Base-by-base conservation (phyloP, 805 yeast species). In the Kluyveromyces wickerhamii region DNA sequence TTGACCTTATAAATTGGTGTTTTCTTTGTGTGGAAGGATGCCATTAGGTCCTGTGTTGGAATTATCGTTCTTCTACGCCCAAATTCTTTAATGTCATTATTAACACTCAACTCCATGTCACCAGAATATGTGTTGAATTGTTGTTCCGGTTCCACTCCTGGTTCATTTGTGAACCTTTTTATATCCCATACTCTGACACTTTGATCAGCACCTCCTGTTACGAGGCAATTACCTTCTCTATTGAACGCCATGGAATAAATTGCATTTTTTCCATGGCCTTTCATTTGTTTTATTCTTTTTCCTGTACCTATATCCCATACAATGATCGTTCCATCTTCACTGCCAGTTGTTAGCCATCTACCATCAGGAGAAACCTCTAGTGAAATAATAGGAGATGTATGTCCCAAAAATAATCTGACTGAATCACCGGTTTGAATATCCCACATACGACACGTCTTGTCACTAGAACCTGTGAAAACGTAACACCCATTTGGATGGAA, bases 401-500 rank as follows among this genome's bases (percentile, higher is more conserved):
- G 96, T 1, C 96, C 96, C 58, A 86, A 74, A 57, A 92, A 89
- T 7, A 92, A 77, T 42, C 99, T 72, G 19, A 88, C 96, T 26
- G 94, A 77, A 44, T 77, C 79, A 25, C 98, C 99, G 27, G 78
- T 72, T 23, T 78, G 74, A 17, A 92, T 77, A 58, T 92, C 98
- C 99, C 99, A 92, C 96, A 92, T 88, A 43, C 98, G 71, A 52
- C 94, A 81, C 0, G 97, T 86, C 62, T 87, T 86, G 61, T 92
- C 99, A 43, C 88, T 75, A 5, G 95, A 85, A 5, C 98, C 99
- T 0, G 98, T 89, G 52, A 92, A 79, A 5, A 92, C 77, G 55
- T 92, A 92, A 32, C 88, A 82, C 7, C 96, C 88, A 58, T 92
- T 92, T 17, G 98, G 97, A 62, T 92, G 98, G 72, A 89, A 92